A percentile compares a stretch with the other conserved stretches of the same genome.
phyloP scores from a whole-genome alignment of 2,329 filamentous ascomycete genomes.

The Rutstroemia sp. region DNA sequence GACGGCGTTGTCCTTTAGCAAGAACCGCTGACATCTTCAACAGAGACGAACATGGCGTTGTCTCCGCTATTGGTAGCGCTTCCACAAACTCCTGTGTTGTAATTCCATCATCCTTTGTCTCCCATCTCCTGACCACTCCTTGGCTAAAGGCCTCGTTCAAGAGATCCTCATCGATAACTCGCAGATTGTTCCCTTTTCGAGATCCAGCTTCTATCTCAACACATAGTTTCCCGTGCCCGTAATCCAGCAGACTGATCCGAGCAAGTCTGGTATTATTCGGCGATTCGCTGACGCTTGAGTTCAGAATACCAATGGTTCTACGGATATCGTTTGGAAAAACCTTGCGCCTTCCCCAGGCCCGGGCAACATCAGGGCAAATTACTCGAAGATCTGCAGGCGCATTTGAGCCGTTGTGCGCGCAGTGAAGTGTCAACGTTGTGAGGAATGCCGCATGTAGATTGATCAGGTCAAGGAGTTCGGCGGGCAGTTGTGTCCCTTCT shows the following conservation, averaged over 20 bases:
- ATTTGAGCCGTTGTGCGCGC: constrained; percentile 58
- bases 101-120: constrained; percentile 16
- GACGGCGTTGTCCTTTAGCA: constrained; percentile 58
- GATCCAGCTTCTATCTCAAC: constrained; percentile 40
- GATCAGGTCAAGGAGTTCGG: constrained; percentile 51
- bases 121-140: constrained; percentile 43
- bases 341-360: constrained; percentile 64
- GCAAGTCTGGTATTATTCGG: constrained; percentile 31
- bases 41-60: constrained; percentile 45
- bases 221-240: constrained; percentile 49
- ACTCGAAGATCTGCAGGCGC: constrained; percentile 56
- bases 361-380: constrained; percentile 55
- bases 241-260: constrained; percentile 39
- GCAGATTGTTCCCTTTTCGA: constrained; percentile 25
- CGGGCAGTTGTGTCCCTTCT: constrained; percentile 32
- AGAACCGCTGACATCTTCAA: constrained; percentile 49
- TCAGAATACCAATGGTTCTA: constrained; percentile 57
- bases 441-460: constrained; percentile 60
- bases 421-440: constrained; percentile 60
- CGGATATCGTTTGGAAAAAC: constrained; percentile 60
- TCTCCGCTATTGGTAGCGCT: constrained; percentile 46
- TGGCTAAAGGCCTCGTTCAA: constrained; percentile 48
- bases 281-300: constrained; percentile 23
- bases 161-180: constrained; percentile 41
- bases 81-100: constrained; percentile 39